A percentile compares a stretch with the other conserved stretches of the same genome.
These are phyloP conservation scores for Camptophora hylomeconis DNA, from an alignment of 2,329 filamentous ascomycete species.

Conservation along the genomic window DNA sequence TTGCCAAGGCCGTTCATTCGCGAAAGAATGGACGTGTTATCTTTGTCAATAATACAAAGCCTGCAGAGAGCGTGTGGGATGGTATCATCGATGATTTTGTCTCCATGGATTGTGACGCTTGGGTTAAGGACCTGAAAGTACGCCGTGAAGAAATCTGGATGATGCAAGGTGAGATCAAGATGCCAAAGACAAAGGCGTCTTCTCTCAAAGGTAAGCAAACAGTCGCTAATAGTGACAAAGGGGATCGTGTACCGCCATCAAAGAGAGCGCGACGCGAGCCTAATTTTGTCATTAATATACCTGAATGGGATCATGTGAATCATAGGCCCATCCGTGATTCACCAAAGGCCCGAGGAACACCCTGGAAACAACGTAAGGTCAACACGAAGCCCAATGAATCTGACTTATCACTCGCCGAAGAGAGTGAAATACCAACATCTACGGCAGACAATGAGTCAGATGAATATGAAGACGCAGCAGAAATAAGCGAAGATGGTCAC, in stretches of 20 bases:
- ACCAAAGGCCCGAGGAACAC: conserved; percentile 1
- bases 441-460: conserved; percentile 1
- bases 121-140: conserved; percentile 51
- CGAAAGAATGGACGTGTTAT: conserved; percentile 46
- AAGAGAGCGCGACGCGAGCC: conserved; percentile 11
- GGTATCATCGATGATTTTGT: conserved; percentile 64
- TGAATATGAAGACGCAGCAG: conserved; percentile 1
- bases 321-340: too few relatives aligned
- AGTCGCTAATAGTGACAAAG: conserved; percentile 6
- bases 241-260: conserved; percentile 5
- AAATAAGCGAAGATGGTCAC: too few relatives aligned
- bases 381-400: not conserved
- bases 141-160: conserved; percentile 48
- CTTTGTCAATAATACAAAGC: conserved; percentile 62
- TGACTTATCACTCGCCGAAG: conserved; percentile 2
- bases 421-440: conserved; percentile 1
- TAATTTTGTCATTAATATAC: not conserved
- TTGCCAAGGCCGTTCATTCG: conserved; percentile 54
- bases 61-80: conserved; percentile 58
- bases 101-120: conserved; percentile 62
- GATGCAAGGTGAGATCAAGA: conserved; percentile 19
- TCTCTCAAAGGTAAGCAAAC: conserved; percentile 15
- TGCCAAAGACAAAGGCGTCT: conserved; percentile 15
- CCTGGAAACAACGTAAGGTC: conserved; percentile 2
- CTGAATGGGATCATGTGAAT: too few relatives aligned